A percentile compares a stretch with the other conserved stretches of the same genome.
phyloP scores from a whole-genome alignment of 106 monocot species.

The Dioscorea zingiberensis region DNA sequence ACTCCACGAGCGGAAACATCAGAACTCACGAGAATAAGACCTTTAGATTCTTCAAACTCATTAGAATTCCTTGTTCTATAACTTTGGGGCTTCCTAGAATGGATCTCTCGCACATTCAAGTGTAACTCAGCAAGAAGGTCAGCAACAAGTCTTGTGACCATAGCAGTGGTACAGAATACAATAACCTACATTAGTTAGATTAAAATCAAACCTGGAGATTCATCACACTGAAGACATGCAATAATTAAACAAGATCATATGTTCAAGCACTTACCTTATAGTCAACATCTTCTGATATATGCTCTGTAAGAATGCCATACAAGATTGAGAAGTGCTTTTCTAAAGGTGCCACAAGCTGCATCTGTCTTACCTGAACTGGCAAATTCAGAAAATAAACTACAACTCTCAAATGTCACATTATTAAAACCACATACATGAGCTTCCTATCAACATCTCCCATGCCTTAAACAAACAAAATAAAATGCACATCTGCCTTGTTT shows the following conservation, averaged over 20 bases:
- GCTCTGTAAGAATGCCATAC: constrained; percentile 50
- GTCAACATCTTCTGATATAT: constrained; percentile 66
- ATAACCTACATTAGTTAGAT: constrained; percentile 41
- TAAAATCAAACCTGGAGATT: too few relatives aligned
- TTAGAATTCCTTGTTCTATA: constrained; percentile 69
- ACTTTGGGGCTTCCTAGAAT: constrained; percentile 72
- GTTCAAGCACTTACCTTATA: constrained; percentile 45
- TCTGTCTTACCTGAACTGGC: constrained; percentile 58
- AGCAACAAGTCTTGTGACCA: constrained; percentile 63
- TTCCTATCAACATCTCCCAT: too few relatives aligned
- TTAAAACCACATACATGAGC: too few relatives aligned
- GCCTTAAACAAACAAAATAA: too few relatives aligned
- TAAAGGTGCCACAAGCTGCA: constrained; percentile 61
- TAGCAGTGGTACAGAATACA: constrained; percentile 77
- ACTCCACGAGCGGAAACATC: constrained; percentile 79
- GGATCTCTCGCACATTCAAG: constrained; percentile 72
- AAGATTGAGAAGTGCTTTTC: constrained; percentile 64
- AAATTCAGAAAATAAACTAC: not conserved
- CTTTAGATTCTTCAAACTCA: constrained; percentile 74
- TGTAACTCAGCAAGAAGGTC: constrained; percentile 53
- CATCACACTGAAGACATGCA: too few relatives aligned
- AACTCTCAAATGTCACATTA: too few relatives aligned
- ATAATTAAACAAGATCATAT: too few relatives aligned
- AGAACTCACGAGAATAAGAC: constrained; percentile 78
- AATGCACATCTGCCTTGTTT: too few relatives aligned